Evolutionary conservation across 768 basidiomycete species (phyloP), one percentile per base, ranked within the genome.

Genomic region (Calocybe indica): DNA sequence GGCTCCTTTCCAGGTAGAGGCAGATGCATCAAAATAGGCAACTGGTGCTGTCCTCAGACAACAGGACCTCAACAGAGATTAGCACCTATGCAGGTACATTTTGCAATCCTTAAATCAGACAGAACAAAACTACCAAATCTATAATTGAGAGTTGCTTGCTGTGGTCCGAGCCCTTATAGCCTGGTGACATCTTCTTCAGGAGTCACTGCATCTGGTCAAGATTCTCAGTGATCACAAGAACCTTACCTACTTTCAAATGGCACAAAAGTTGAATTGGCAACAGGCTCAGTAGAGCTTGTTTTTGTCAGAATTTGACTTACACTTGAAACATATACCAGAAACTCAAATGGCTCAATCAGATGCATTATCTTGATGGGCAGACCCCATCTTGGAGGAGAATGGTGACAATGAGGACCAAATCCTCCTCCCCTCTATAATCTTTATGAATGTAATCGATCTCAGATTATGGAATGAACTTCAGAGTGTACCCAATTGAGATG

Each of bases 141-240:
- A 58, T 32, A 52, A 58, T 31, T 45, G 50, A 36, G 55, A 56
- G 33, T 47, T 53, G 37, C 51, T 57, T 32, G 47, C 51, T 10
- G 56, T 58, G 6, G 54, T 58, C 35, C 31, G 43, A 6, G 46
- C 52, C 12, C 22, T 43, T 4, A 33, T 31, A 43, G 22, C 14
- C 8, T 43, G 42, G 42, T 33, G 51, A 5, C 48, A 47, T 11
- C 48, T 47, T 42, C 39, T 59, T 14, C 39, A 48, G 39, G 56
- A 55, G 35, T 40, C 49, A 6, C 33, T n/a, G 9, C 29, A 52
- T 5, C 39, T 45, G 11, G 44, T 55, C 29, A 42, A 38, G 12
- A 46, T 55, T 9, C 36, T 45, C n/a, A 45, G 51, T 2, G 51
- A 55, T 29, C 53, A 57, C 37, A 42, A 52, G n/a, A 54, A 54